Conservation (phyloP, 768 basidiomycete species). For the Psilocybe cubensis region DNA sequence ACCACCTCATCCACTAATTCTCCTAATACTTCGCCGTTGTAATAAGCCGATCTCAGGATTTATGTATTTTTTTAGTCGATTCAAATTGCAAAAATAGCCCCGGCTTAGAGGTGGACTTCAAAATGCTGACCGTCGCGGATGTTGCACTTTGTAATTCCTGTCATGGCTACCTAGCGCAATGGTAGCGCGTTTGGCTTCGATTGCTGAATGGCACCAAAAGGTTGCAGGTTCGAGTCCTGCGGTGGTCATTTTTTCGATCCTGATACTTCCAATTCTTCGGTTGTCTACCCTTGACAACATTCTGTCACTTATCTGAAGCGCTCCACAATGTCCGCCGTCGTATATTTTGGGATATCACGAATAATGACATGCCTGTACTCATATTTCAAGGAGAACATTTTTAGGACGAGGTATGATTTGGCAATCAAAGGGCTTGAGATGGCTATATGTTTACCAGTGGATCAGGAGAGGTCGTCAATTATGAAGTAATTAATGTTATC, state of each 20-base stretch:
- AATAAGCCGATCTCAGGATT: too few species aligned
- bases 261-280: too few species aligned
- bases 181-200: slow-evolving; percentile 96
- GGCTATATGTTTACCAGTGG: slow-evolving; percentile 13
- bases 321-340: too few species aligned
- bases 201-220: slow-evolving; percentile 78
- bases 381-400: slow-evolving; percentile 15
- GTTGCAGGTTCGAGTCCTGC: slow-evolving; percentile 97
- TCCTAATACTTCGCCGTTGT: background rate
- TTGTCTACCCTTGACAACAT: too few species aligned
- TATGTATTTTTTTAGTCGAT: too few species aligned
- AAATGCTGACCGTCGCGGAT: too few species aligned
- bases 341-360: too few species aligned
- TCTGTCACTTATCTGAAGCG: too few species aligned
- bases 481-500: slow-evolving; percentile 4
- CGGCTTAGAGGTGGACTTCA: too few species aligned
- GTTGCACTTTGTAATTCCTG: too few species aligned
- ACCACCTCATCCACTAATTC: background rate
- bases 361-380: background rate
- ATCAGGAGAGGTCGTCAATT: background rate
- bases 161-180: slow-evolving; percentile 86
- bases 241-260: slow-evolving; percentile 61
- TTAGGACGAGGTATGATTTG: slow-evolving; percentile 25
- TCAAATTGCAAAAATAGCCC: too few species aligned
- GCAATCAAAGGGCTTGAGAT: slow-evolving; percentile 28